Conservation (phyloP, 352 stramenopile species). For the Globisporangium polare region DNA sequence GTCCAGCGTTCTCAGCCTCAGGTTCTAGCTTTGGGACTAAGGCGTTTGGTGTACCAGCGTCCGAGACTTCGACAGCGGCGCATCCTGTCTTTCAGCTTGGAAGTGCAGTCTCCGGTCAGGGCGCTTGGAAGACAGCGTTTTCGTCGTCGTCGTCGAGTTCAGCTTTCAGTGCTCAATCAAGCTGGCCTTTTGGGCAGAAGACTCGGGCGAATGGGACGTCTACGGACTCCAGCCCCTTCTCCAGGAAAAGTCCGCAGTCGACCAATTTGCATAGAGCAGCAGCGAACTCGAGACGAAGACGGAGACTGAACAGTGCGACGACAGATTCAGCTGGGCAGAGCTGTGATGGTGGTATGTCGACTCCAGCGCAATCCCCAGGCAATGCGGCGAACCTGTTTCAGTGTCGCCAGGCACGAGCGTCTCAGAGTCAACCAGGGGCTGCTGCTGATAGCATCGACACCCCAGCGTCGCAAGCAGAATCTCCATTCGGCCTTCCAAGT, state of each 20-base stretch:
- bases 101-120: not conserved
- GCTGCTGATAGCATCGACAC: not conserved
- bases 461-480: not conserved
- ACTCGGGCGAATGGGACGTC: not conserved
- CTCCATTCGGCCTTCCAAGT: not conserved
- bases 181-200: not conserved
- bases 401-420: not conserved
- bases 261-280: not conserved
- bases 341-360: not conserved
- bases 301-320: not conserved
- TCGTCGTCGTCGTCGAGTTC: not conserved
- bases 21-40: not conserved
- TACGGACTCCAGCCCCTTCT: not conserved
- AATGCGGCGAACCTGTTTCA: not conserved
- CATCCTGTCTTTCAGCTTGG: constrained; percentile 11
- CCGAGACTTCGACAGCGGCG: not conserved
- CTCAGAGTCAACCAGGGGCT: not conserved
- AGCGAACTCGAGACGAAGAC: constrained; percentile 4
- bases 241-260: not conserved
- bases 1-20: not conserved
- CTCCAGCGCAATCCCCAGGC: not conserved
- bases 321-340: not conserved
- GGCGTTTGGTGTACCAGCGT: not conserved
- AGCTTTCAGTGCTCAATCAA: not conserved
- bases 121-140: not conserved